phyloP scores from a whole-genome alignment of 2,329 filamentous ascomycete genomes.

The Pseudogymnoascus sp. region DNA sequence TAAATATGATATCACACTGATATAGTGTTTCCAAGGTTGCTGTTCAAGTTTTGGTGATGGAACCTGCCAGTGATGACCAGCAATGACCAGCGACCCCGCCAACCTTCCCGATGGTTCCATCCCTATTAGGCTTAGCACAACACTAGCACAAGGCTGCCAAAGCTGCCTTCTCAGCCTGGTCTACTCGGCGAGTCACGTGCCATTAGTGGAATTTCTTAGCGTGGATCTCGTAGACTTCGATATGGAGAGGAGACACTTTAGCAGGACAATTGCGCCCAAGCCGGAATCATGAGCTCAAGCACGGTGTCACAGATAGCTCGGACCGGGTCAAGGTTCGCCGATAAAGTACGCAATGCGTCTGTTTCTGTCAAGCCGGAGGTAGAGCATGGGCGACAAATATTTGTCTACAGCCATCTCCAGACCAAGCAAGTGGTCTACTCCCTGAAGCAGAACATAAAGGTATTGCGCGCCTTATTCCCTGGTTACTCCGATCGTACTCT shows the following conservation, averaged over 20 bases:
- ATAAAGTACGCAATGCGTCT: slow-evolving; percentile 10
- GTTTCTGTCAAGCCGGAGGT: slow-evolving; percentile 12
- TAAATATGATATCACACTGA: background rate
- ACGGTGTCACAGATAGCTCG: slow-evolving; percentile 6
- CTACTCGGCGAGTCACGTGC: background rate
- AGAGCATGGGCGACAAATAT: slow-evolving; percentile 32
- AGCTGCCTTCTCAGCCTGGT: background rate
- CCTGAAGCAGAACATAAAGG: slow-evolving; percentile 30
- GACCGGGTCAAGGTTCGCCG: background rate
- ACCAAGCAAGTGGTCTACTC: slow-evolving; percentile 36
- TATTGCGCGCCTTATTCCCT: slow-evolving; percentile 15
- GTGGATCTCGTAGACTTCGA: slow-evolving; percentile 4
- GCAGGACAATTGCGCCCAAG: slow-evolving; percentile 6
- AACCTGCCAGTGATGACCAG: background rate
- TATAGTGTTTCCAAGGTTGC: background rate
- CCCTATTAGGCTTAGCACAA: background rate
- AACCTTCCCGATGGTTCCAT: slow-evolving; percentile 6
- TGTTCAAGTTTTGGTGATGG: background rate
- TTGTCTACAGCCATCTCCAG: slow-evolving; percentile 33
- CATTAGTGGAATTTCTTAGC: slow-evolving; percentile 2
- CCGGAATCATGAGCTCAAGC: background rate
- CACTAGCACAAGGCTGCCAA: background rate
- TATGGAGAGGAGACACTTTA: slow-evolving; percentile 9
- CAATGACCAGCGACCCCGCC: slow-evolving; percentile 3
- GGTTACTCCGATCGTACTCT: background rate